A percentile compares a stretch with the other conserved stretches of the same genome.
Evolutionary conservation across 2,329 filamentous ascomycete genomes (phyloP).

Genomic region (Penicillium nordicum): DNA sequence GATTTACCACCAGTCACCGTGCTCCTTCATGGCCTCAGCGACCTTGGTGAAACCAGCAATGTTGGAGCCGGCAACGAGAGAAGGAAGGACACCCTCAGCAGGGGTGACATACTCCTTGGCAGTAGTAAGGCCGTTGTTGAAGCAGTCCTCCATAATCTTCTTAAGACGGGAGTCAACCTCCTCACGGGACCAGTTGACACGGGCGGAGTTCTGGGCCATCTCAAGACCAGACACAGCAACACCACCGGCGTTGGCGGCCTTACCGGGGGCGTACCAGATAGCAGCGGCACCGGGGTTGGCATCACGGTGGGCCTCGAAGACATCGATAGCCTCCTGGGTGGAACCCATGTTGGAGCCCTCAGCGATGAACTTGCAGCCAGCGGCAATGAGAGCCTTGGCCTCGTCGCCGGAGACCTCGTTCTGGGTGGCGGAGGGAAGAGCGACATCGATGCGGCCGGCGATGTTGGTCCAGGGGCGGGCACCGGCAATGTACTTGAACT

Average conservation of each 20-base stretch:
- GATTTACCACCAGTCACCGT: conserved; percentile 82
- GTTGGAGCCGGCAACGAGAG: conserved; percentile 88
- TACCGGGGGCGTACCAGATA: conserved; percentile 95
- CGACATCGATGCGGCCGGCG: conserved; percentile 76
- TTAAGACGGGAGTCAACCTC: conserved; percentile 91
- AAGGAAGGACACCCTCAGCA: conserved; percentile 79
- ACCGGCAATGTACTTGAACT: conserved; percentile 82
- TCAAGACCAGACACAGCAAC: conserved; percentile 95
- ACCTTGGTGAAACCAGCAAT: conserved; percentile 99
- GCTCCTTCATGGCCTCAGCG: conserved; percentile 87
- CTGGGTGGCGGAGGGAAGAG: conserved; percentile 89
- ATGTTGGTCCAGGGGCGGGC: conserved; percentile 90
- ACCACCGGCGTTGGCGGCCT: conserved; percentile 96
- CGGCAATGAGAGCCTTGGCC: conserved; percentile 73
- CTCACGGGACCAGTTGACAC: conserved; percentile 79
- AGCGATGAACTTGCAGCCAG: conserved; percentile 79
- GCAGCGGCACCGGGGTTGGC: conserved; percentile 61
- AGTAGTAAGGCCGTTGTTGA: conserved; percentile 82
- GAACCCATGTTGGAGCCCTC: conserved; percentile 99
- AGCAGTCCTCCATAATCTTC: conserved; percentile 91
- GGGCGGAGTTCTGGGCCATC: conserved; percentile 96
- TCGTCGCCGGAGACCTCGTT: conserved; percentile 95
- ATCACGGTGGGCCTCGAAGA: conserved; percentile 76
- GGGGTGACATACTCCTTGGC: conserved; percentile 82
- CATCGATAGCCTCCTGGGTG: conserved; percentile 89